Base-by-base conservation (phyloP, 768 basidiomycete species). In the Phanerodontia chrysosporium region DNA sequence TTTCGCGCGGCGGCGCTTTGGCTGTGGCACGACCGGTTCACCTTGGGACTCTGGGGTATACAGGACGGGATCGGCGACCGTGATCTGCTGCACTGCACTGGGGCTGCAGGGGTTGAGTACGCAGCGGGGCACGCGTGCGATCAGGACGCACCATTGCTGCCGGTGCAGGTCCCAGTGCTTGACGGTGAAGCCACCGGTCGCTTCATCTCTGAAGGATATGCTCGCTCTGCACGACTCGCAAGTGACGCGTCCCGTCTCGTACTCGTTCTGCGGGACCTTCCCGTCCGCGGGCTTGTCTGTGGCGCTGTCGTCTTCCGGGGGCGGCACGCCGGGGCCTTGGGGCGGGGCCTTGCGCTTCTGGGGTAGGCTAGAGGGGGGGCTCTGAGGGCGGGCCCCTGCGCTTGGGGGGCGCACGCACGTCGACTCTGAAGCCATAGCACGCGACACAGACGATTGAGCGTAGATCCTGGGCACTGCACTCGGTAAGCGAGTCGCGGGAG, bases 131-230 rank as follows among this genome's bases (percentile, higher is more conserved):
- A 29, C 46, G 35, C 53, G 46, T 13, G 35, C 22, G 21, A 30
- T 60, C 12, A 61, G 48, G 22, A 72, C 81, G 29, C 65, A 86
- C 87, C 87, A 89, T 28, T 75, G 71, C 45, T 75, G 70, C 12
- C 81, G 80, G 72, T 90, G 89, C 14, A 83, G 79, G 55, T 74
- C 83, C 89, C 89, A 90, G 46, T 84, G 83, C 64, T 82, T 80
- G 42, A 84, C 71, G 36, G 87, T 87, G 69, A 90, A 89, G 2
- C 75, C 81, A 1, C 83, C 83, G 30, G 83, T 78, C 13, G 72
- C 69, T 30, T 85, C 84, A 69, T 90, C 87, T 24, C 87, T 78
- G 70, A 89, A 86, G 3, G 86, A 82, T 54, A 91, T 81, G 13
- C 77, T 74, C 24, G 77, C 74, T 10, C 82, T 80, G 65, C 89